Base-by-base conservation (phyloP, 768 basidiomycete species). In the Cytidiella melzeri region DNA sequence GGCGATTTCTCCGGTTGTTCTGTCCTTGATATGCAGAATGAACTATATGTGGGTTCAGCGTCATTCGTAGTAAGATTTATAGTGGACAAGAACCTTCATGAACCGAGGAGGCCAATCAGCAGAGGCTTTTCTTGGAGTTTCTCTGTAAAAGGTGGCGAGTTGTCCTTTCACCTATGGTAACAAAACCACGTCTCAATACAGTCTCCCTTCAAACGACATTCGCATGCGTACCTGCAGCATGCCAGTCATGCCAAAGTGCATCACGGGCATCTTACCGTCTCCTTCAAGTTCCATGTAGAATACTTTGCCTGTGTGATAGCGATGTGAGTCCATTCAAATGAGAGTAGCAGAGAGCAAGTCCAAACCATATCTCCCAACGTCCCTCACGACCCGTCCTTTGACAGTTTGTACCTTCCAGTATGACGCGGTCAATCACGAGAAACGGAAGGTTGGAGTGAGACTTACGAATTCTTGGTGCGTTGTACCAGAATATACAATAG, bases 191-290 rank as follows among this genome's bases (percentile, higher is more conserved):
- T 2, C 27, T 11, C 1, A 12, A 43, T 5, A 36, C 61, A 28
- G 41, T 10, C n/a, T 19, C 4, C 11, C 18, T 40, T 36, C 41
- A 18, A 40, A 34, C 40, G 24, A 26, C 13, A 24, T 7, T 20
- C 0, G 7, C 2, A 40, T 18, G 38, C 61, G 27, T 45, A 80
- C 83, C 68, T 84, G 81, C 27, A 90, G 69, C 79, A 81, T 84
- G n/a, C 87, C 87, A 1, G 87, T 89, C 88, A 90, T 91, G 2
- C 87, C 88, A 55, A 90, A 87, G 60, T 90, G 87, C 42, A 89
- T 65, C 2, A 89, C 81, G 3, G 87, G 87, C 54, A 77, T 62
- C 57, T 70, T 71, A 0, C 84, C 86, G 12, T 67, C 51, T 5
- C 84, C 84, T 25, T 77, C 74, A 2, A 90, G 71, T 39, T 74